These are phyloP conservation scores for Syncephalis plumigaleata DNA, from an alignment of 371 early-diverging fungal species.

Conservation along the genomic window DNA sequence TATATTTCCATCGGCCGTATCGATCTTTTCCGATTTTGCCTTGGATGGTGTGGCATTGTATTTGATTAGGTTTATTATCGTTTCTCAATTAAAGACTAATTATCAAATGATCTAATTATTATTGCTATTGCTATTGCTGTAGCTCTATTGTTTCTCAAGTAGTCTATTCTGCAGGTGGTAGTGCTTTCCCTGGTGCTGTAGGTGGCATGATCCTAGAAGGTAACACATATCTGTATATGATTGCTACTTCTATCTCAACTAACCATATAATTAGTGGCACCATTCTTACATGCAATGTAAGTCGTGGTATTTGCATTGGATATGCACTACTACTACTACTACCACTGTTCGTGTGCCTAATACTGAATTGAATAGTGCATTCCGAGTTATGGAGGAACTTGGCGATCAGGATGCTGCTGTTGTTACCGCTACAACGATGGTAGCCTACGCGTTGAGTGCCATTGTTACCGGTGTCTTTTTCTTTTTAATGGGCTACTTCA, in stretches of 20 bases:
- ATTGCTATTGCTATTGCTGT: neutral
- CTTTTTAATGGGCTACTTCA: slow-evolving; percentile 62
- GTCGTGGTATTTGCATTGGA: slow-evolving; percentile 4
- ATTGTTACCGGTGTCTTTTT: slow-evolving; percentile 79
- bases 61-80: slow-evolving; percentile 45
- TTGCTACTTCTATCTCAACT: neutral
- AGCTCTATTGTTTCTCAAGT: slow-evolving; percentile 73
- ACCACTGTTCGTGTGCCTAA: no score
- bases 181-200: slow-evolving; percentile 77
- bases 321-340: no score
- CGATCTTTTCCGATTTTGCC: slow-evolving; percentile 61
- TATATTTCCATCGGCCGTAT: slow-evolving; percentile 64
- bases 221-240: slow-evolving; percentile 5
- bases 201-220: slow-evolving; percentile 94
- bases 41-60: slow-evolving; percentile 90
- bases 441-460: slow-evolving; percentile 67
- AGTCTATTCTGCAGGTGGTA: slow-evolving; percentile 67
- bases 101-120: neutral
- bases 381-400: slow-evolving; percentile 40
- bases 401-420: slow-evolving; percentile 34
- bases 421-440: slow-evolving; percentile 78
- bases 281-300: slow-evolving; percentile 80
- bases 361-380: no score
- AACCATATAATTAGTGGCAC: slow-evolving; percentile 30
- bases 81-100: slow-evolving; percentile 10